A percentile compares a stretch with the other conserved stretches of the same genome.
phyloP scores from a whole-genome alignment of 805 yeast genomes.

The Metschnikowia gelsemii region DNA sequence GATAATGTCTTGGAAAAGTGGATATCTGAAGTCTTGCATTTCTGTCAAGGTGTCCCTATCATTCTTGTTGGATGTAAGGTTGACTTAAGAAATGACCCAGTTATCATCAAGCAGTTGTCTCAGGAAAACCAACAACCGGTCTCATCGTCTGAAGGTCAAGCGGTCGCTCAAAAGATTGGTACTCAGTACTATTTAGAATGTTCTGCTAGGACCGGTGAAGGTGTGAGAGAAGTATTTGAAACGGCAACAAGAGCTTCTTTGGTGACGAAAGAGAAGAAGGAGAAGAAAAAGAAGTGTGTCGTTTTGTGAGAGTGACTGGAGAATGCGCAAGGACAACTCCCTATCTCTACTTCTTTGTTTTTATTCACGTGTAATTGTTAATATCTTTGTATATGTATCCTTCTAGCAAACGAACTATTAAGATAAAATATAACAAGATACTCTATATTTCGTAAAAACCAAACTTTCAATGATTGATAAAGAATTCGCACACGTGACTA shows the following conservation, averaged over 20 bases:
- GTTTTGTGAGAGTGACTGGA: slow-evolving; percentile 23
- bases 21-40: slow-evolving; percentile 42
- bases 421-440: neutral
- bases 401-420: slow-evolving; percentile 6
- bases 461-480: neutral
- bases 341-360: slow-evolving; percentile 16
- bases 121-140: slow-evolving; percentile 25
- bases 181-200: slow-evolving; percentile 39
- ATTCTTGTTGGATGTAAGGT: slow-evolving; percentile 39
- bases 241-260: slow-evolving; percentile 33
- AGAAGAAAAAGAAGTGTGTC: slow-evolving; percentile 32
- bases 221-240: slow-evolving; percentile 32
- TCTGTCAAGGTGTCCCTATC: slow-evolving; percentile 38
- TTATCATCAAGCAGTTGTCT: slow-evolving; percentile 28
- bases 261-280: slow-evolving; percentile 30
- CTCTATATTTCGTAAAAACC: neutral
- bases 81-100: slow-evolving; percentile 33
- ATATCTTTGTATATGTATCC: slow-evolving; percentile 14
- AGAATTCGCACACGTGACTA: slow-evolving; percentile 4
- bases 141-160: slow-evolving; percentile 27
- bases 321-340: slow-evolving; percentile 5
- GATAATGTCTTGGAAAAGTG: slow-evolving; percentile 39
- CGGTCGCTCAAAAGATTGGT: slow-evolving; percentile 29
- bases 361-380: slow-evolving; percentile 20
- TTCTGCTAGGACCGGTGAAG: slow-evolving; percentile 34